A percentile compares a stretch with the other conserved stretches of the same genome.
phyloP scores from a whole-genome alignment of 768 basidiomycete species.

The Phanerochaete sordida region DNA sequence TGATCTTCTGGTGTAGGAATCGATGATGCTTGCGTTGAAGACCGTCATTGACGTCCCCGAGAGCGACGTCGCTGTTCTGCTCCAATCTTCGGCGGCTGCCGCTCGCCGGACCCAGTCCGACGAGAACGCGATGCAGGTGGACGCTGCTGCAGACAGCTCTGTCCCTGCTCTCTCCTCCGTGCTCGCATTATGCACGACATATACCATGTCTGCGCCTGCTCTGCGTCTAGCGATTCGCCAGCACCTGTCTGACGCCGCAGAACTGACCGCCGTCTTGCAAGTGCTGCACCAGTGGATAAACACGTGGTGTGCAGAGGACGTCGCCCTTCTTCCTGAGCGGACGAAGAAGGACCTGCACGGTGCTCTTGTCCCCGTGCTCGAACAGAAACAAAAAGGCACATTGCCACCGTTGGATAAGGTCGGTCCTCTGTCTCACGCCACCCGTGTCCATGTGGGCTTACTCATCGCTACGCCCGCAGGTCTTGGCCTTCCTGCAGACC shows the following conservation, averaged over 20 bases:
- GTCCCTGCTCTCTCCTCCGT: conserved; percentile 34
- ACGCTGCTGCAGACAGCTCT: conserved; percentile 21
- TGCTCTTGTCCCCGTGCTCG: conserved; percentile 25
- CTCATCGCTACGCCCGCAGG: conserved; percentile 30
- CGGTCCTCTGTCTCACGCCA: neutral
- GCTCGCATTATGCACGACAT: conserved; percentile 36
- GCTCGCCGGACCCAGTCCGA: conserved; percentile 27
- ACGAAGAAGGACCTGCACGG: conserved; percentile 42
- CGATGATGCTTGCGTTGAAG: conserved; percentile 47
- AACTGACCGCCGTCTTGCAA: conserved; percentile 41
- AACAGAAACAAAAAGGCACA: conserved; percentile 21
- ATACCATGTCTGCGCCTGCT: conserved; percentile 34
- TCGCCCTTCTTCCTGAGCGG: conserved; percentile 35
- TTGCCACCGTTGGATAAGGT: conserved; percentile 46
- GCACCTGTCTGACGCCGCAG: conserved; percentile 46
- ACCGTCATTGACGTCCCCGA: conserved; percentile 64
- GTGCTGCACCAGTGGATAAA: conserved; percentile 49
- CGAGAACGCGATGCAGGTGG: conserved; percentile 35
- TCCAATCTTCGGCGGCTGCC: conserved; percentile 40
- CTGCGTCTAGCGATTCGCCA: conserved; percentile 51
- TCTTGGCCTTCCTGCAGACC: conserved; percentile 56
- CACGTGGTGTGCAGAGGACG: conserved; percentile 32
- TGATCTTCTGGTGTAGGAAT: conserved; percentile 18
- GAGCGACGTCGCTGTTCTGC: conserved; percentile 52
- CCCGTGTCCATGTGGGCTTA: neutral